These are phyloP conservation scores for Penicillium argentinense DNA, from an alignment of 495 filamentous ascomycete species.

Conservation along the genomic window DNA sequence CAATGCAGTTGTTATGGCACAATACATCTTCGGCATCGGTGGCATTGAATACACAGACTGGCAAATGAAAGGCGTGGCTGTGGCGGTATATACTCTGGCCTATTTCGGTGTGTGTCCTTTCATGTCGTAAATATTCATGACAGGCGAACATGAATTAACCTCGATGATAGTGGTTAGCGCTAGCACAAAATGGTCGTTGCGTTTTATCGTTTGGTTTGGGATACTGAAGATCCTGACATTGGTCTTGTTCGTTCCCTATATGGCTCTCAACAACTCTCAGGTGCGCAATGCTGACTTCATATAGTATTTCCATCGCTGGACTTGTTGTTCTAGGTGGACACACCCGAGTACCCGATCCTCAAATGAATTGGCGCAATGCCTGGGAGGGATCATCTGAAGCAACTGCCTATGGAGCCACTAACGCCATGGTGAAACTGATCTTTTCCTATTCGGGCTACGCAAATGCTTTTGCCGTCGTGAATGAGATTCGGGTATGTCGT, in stretches of 20 bases:
- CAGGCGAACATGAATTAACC: not conserved
- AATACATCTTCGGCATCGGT: constrained; percentile 56
- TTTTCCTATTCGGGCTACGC: constrained; percentile 63
- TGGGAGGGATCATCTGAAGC: constrained; percentile 51
- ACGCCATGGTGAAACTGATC: constrained; percentile 61
- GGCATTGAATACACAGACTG: constrained; percentile 49
- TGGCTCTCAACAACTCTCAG: not conserved
- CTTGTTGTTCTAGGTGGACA: constrained; percentile 61
- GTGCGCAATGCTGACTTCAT: constrained; percentile 3
- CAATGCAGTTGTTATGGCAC: constrained; percentile 60
- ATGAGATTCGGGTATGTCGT: constrained; percentile 55
- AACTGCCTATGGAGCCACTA: constrained; percentile 55
- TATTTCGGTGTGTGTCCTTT: constrained; percentile 41
- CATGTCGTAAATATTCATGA: no score
- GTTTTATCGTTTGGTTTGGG: constrained; percentile 55
- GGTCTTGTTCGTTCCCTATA: constrained; percentile 41
- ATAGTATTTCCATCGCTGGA: constrained; percentile 52
- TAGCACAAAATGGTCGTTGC: constrained; percentile 54
- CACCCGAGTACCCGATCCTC: constrained; percentile 54
- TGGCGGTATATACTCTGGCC: constrained; percentile 58
- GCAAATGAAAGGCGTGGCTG: constrained; percentile 63
- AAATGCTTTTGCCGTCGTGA: constrained; percentile 65
- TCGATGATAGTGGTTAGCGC: constrained; percentile 46
- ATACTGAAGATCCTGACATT: constrained; percentile 56
- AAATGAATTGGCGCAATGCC: constrained; percentile 56